A percentile compares a stretch with the other conserved stretches of the same genome.
Evolutionary conservation across 2,329 filamentous ascomycete genomes (phyloP).

Genomic region (Talaromyces sp.): DNA sequence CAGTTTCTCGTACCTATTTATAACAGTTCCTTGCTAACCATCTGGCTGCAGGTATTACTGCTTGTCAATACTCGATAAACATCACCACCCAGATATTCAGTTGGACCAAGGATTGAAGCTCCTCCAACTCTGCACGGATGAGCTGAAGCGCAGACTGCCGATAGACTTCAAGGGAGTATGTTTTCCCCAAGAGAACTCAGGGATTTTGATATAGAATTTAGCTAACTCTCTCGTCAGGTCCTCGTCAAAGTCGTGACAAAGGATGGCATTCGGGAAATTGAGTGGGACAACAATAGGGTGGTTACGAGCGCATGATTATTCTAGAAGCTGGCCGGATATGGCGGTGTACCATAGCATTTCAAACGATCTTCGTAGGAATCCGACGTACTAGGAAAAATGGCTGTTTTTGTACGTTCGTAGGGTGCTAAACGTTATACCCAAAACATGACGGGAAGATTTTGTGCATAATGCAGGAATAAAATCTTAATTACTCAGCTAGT

Average conservation of each 20-base stretch:
- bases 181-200: conserved; percentile 4
- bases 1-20: not conserved
- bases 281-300: conserved; percentile 74
- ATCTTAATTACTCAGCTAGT: not conserved
- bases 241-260: conserved; percentile 89
- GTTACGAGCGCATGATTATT: conserved; percentile 41
- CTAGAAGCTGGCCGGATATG: conserved; percentile 18
- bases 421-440: not conserved
- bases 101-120: conserved; percentile 89
- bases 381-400: not conserved
- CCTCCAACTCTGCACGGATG: conserved; percentile 89
- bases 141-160: conserved; percentile 92
- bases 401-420: not conserved
- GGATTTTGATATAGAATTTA: not conserved
- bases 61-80: conserved; percentile 94
- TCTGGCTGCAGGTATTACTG: conserved; percentile 74
- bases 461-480: not conserved
- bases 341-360: conserved; percentile 28
- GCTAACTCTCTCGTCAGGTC: conserved; percentile 32
- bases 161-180: conserved; percentile 97
- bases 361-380: conserved; percentile 1
- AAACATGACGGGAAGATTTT: not conserved
- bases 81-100: conserved; percentile 91
- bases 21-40: not conserved
- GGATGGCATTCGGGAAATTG: conserved; percentile 80